A percentile compares a stretch with the other conserved stretches of the same genome.
These are phyloP conservation scores for Eucalyptus viminalis DNA, from an alignment of 345 rosid genomes.

Conservation along the genomic window DNA sequence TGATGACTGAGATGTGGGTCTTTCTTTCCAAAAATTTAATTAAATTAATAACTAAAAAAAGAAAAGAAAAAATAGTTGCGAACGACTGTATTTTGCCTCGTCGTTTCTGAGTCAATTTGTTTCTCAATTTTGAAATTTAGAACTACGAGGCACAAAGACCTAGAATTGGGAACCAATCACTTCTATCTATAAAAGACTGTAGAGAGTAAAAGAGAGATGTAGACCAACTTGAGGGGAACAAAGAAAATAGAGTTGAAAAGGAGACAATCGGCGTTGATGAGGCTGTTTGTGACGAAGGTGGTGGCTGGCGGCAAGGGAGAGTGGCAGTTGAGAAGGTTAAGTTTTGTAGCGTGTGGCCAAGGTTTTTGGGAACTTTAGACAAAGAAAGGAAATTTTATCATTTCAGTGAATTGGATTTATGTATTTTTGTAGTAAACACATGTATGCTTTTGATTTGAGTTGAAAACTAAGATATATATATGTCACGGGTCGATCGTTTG, in stretches of 20 bases:
- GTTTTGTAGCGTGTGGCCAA: background rate
- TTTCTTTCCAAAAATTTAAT: background rate
- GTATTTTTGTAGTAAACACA: background rate
- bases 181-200: rapidly evolving
- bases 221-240: background rate
- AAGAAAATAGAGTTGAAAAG: background rate
- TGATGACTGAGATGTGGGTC: rapidly evolving
- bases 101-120: rapidly evolving
- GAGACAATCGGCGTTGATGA: background rate
- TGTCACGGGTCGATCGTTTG: rapidly evolving
- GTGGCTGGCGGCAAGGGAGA: background rate
- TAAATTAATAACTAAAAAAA: background rate
- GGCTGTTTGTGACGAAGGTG: background rate
- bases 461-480: background rate
- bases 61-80: background rate
- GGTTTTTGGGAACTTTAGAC: background rate
- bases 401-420: background rate
- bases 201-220: background rate
- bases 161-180: background rate
- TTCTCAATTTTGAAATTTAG: background rate
- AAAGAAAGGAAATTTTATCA: background rate
- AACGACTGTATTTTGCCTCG: background rate
- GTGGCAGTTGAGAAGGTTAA: background rate
- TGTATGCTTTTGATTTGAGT: background rate
- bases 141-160: background rate